Evolutionary conservation across 371 early-diverging fungal genomes (phyloP).

Genomic region (Encephalitozoon hellem): DNA sequence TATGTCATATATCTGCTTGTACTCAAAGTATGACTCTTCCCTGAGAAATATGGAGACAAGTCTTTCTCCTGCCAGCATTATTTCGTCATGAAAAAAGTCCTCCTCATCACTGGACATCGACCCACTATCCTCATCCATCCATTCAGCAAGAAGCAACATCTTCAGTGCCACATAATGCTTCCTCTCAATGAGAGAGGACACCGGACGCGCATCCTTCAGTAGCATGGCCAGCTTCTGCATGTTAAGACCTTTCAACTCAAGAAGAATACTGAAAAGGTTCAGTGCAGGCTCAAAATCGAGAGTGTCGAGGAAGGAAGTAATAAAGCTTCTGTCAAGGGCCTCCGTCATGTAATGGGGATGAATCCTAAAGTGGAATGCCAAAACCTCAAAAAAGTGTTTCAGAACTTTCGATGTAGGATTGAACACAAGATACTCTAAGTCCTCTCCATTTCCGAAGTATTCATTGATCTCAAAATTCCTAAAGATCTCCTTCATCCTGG

Average conservation of each 20-base stretch:
- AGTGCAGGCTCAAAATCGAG: neutral
- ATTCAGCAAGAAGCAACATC: conserved; percentile 5
- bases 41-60: neutral
- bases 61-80: neutral
- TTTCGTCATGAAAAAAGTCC: neutral
- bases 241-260: neutral
- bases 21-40: neutral
- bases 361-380: conserved; percentile 10
- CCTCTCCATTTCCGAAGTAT: neutral
- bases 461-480: neutral
- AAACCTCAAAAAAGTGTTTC: conserved; percentile 8
- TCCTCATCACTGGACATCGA: conserved; percentile 9
- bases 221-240: conserved; percentile 4
- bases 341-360: neutral
- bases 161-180: neutral
- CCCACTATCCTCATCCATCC: neutral
- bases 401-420: neutral
- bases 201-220: neutral
- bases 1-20: neutral
- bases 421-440: neutral
- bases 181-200: neutral
- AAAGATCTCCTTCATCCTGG: neutral
- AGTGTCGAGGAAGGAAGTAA: neutral
- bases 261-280: neutral
- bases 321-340: neutral